Evolutionary conservation across 108 stramenopile species (phyloP).

Genomic region (Bacterosira constricta): DNA sequence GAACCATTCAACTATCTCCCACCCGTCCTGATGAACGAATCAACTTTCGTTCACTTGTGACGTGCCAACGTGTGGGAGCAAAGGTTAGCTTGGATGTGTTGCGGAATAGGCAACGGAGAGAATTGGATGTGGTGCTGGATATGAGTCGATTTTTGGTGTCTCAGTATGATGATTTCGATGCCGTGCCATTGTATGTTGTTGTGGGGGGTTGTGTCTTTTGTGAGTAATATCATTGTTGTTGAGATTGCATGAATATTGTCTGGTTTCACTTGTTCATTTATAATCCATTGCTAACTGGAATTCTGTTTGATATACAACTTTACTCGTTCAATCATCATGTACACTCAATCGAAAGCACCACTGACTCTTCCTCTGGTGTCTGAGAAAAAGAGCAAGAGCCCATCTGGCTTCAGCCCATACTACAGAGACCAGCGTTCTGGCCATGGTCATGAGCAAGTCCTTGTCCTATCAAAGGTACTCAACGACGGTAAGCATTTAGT

Average conservation of each 20-base stretch:
- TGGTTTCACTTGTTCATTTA: not conserved
- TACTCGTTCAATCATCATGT: too few relatives aligned
- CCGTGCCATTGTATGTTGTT: conserved; percentile 42
- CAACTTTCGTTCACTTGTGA: conserved; percentile 35
- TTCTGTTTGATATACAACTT: not conserved
- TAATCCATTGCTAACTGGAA: not conserved
- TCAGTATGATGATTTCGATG: conserved; percentile 51
- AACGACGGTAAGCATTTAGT: too few relatives aligned
- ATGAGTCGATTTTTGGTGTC: conserved; percentile 39
- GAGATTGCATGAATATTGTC: not conserved
- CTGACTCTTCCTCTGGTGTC: conserved; percentile 38
- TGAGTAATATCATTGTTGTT: not conserved
- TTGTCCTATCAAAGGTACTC: conserved; percentile 46
- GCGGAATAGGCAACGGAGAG: conserved; percentile 19
- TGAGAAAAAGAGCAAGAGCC: conserved; percentile 32
- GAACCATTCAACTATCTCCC: conserved; percentile 43
- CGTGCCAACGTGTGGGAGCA: conserved; percentile 35
- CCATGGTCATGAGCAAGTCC: conserved; percentile 45
- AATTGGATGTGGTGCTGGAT: conserved; percentile 16
- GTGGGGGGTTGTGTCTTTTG: conserved; percentile 51
- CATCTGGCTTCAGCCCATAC: conserved; percentile 25
- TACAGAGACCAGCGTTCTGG: conserved; percentile 23
- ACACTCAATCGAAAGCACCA: conserved; percentile 4
- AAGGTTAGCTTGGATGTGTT: conserved; percentile 33
- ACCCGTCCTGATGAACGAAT: conserved; percentile 52